Conservation (phyloP, 352 stramenopile species). For the Blastocystis sp. region DNA sequence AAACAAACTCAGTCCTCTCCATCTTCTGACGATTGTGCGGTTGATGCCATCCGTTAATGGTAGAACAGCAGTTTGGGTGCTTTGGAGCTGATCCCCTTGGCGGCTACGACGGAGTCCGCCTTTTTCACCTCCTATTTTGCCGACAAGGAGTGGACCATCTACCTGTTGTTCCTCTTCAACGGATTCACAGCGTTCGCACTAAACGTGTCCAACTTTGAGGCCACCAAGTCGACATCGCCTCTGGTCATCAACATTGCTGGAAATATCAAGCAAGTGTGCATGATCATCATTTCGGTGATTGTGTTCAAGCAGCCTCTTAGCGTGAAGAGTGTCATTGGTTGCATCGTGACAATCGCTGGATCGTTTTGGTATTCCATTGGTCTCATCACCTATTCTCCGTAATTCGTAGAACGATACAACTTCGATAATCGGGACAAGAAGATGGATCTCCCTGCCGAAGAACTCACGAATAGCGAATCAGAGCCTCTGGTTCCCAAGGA, state of each 20-base stretch:
- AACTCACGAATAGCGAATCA: neutral
- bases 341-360: conserved; percentile 26
- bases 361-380: conserved; percentile 52
- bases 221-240: conserved; percentile 31
- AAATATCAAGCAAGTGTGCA: conserved; percentile 56
- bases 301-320: conserved; percentile 39
- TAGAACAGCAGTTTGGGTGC: conserved; percentile 54
- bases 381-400: neutral
- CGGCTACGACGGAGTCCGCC: neutral
- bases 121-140: conserved; percentile 24
- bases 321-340: conserved; percentile 16
- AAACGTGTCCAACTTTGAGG: conserved; percentile 54
- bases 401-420: conserved; percentile 29
- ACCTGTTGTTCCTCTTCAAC: conserved; percentile 24
- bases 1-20: conserved; percentile 52
- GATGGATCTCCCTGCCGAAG: neutral
- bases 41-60: neutral
- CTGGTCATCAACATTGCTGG: conserved; percentile 52
- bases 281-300: conserved; percentile 52
- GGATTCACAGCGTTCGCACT: conserved; percentile 43
- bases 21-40: conserved; percentile 30
- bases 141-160: neutral
- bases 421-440: conserved; percentile 45
- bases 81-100: conserved; percentile 38
- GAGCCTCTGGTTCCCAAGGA: neutral